Evolutionary conservation across 2,329 filamentous ascomycete genomes (phyloP).

Genomic region (Trichophyton simii): DNA sequence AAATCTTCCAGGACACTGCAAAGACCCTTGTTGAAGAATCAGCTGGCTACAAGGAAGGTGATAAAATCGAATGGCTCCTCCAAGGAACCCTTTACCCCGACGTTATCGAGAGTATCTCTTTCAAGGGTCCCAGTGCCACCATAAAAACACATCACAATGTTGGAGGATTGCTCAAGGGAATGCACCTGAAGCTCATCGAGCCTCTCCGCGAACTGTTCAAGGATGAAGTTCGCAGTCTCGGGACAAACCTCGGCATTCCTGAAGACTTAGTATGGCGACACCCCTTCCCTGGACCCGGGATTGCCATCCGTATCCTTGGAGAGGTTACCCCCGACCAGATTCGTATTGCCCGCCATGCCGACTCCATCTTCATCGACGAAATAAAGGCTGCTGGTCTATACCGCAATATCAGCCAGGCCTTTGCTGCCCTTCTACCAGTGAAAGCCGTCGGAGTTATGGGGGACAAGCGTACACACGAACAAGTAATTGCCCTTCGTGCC

Average conservation of each 20-base stretch:
- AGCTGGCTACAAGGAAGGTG: conserved; percentile 52
- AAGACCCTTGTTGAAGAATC: conserved; percentile 60
- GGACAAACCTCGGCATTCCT: conserved; percentile 55
- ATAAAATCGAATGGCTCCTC: conserved; percentile 72
- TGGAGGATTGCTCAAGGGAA: conserved; percentile 52
- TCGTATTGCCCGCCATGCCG: conserved; percentile 47
- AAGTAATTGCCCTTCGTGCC: conserved; percentile 48
- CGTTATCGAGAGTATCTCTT: conserved; percentile 58
- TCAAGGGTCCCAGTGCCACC: conserved; percentile 57
- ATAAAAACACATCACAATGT: conserved; percentile 61
- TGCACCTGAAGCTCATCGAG: conserved; percentile 46
- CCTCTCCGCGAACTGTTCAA: conserved; percentile 67
- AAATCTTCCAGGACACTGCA: conserved; percentile 72
- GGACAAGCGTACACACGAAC: conserved; percentile 54
- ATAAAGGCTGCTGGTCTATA: conserved; percentile 36
- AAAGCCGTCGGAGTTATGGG: conserved; percentile 49
- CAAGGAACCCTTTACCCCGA: conserved; percentile 74
- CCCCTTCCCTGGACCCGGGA: conserved; percentile 60
- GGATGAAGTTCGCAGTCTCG: conserved; percentile 59
- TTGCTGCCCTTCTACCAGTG: conserved; percentile 53
- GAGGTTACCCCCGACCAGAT: conserved; percentile 67
- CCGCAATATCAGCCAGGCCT: conserved; percentile 54
- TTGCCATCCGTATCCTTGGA: conserved; percentile 65
- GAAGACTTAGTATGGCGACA: conserved; percentile 67
- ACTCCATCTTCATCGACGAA: conserved; percentile 36